Percentiles rank a stretch among this genome's conserved stretches.
These are phyloP conservation scores for Leccinum uliginosum DNA, from an alignment of 768 basidiomycete species.

Conservation along the genomic window DNA sequence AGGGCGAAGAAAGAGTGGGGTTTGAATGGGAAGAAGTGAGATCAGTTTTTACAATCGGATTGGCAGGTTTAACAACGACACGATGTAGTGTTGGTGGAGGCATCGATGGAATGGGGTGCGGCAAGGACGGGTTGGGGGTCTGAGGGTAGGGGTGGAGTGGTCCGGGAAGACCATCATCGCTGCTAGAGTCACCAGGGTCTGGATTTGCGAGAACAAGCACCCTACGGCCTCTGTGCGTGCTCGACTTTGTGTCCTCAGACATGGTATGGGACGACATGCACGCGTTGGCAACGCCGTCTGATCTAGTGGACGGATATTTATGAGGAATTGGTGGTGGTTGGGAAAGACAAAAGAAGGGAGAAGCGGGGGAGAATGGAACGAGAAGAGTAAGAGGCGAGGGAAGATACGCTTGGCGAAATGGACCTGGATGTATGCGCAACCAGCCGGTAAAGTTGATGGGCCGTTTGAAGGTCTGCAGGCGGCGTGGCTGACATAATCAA, in stretches of 20 bases:
- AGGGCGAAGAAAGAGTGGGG: constrained; percentile 66
- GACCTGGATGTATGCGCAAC: constrained; percentile 27
- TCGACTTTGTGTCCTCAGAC: constrained; percentile 57
- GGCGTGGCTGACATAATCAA: constrained; percentile 30
- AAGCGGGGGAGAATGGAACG: background rate
- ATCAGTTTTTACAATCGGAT: constrained; percentile 33
- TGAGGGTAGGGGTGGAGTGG: constrained; percentile 14
- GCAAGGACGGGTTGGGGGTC: constrained; percentile 24
- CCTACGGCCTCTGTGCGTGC: constrained; percentile 32
- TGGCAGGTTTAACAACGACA: constrained; percentile 14
- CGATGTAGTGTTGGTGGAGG: constrained; percentile 19
- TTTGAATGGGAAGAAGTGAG: constrained; percentile 40
- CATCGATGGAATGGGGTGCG: constrained; percentile 25
- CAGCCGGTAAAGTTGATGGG: constrained; percentile 24
- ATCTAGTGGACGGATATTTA: constrained; percentile 10
- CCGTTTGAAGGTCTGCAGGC: constrained; percentile 24
- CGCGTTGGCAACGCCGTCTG: constrained; percentile 27
- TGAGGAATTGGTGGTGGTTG: background rate
- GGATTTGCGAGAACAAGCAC: constrained; percentile 62
- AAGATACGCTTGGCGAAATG: constrained; percentile 17
- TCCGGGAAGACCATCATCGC: constrained; percentile 32
- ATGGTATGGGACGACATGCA: constrained; percentile 38
- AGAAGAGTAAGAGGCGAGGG: background rate
- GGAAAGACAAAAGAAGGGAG: background rate
- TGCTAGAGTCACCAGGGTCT: constrained; percentile 43